Evolutionary conservation across 441 rosid genomes (phyloP).

Genomic region (Manihot esculenta): DNA sequence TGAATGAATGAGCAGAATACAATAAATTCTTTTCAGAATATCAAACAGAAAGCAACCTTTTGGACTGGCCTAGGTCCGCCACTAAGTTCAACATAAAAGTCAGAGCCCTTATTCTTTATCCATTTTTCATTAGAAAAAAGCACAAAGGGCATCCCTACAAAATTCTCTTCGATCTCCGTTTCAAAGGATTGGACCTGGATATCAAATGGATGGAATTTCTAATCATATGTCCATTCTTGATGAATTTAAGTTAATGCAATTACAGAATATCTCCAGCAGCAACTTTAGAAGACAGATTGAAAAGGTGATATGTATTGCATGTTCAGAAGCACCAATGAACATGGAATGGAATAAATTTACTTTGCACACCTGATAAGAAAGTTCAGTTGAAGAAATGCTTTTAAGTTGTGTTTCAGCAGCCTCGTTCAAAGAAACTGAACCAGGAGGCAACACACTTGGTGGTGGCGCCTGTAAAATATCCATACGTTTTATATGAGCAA

Average conservation of each 20-base stretch:
- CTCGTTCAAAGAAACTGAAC: constrained; percentile 55
- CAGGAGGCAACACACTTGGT: constrained; percentile 59
- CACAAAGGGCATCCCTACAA: constrained; percentile 92
- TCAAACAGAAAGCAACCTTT: constrained; percentile 50
- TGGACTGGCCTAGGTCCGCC: constrained; percentile 48
- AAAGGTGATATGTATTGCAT: constrained; percentile 9
- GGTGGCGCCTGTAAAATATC: constrained; percentile 80
- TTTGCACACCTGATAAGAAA: constrained; percentile 61
- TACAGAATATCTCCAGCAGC: not conserved
- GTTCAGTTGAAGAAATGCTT: constrained; percentile 39
- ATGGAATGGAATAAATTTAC: constrained; percentile 19
- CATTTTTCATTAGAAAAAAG: constrained; percentile 69
- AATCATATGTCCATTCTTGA: not conserved
- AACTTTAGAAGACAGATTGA: not conserved
- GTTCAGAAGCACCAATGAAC: constrained; percentile 22
- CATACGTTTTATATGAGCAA: constrained; percentile 22
- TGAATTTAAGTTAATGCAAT: not conserved
- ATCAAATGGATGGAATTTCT: constrained; percentile 12
- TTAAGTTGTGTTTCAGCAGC: constrained; percentile 71
- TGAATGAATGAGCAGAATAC: not conserved
- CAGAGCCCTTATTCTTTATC: constrained; percentile 79
- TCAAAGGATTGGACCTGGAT: constrained; percentile 75
- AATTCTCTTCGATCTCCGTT: constrained; percentile 73
- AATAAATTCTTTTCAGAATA: not conserved
- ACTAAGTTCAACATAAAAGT: constrained; percentile 75